These are phyloP conservation scores for Brassica incana DNA, from an alignment of 345 rosid species.

Conservation along the genomic window DNA sequence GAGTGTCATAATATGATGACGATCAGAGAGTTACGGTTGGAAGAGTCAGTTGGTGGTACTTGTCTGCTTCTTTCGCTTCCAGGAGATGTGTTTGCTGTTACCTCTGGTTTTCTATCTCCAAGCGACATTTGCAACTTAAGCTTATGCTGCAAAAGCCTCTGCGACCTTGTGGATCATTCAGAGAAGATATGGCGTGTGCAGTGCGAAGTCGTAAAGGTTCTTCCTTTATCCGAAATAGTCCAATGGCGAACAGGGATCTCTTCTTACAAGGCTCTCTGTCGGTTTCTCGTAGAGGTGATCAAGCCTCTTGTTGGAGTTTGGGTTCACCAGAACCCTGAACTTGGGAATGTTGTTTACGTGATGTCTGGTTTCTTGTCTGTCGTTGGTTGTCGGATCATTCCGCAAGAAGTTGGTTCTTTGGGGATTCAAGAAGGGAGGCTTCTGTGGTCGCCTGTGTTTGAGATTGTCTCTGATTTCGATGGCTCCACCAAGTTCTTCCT, in stretches of 20 bases:
- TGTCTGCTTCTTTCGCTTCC: neutral
- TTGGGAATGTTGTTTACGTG: slow-evolving; percentile 82
- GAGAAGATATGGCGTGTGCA: neutral
- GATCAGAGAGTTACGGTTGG: neutral
- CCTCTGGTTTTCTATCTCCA: neutral
- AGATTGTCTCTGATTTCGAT: slow-evolving; percentile 55
- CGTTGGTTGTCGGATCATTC: slow-evolving; percentile 73
- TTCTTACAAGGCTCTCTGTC: slow-evolving; percentile 63
- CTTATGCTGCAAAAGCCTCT: neutral
- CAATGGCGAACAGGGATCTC: neutral
- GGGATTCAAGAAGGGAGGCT: slow-evolving; percentile 62
- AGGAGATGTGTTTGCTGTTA: neutral
- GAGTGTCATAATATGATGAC: neutral
- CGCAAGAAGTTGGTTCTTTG: slow-evolving; percentile 75
- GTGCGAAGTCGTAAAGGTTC: neutral
- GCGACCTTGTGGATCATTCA: neutral
- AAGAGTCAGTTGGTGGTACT: neutral
- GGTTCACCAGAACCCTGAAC: slow-evolving; percentile 91
- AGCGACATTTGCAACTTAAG: neutral
- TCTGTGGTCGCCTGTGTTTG: slow-evolving; percentile 83
- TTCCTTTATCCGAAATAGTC: neutral
- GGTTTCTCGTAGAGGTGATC: slow-evolving; percentile 58
- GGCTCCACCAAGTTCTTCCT: slow-evolving; percentile 61
- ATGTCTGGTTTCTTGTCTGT: slow-evolving; percentile 82
- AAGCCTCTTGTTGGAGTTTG: slow-evolving; percentile 77